Base-by-base conservation (phyloP, 129 eudicot genomes). In the Lactuca sativa region DNA sequence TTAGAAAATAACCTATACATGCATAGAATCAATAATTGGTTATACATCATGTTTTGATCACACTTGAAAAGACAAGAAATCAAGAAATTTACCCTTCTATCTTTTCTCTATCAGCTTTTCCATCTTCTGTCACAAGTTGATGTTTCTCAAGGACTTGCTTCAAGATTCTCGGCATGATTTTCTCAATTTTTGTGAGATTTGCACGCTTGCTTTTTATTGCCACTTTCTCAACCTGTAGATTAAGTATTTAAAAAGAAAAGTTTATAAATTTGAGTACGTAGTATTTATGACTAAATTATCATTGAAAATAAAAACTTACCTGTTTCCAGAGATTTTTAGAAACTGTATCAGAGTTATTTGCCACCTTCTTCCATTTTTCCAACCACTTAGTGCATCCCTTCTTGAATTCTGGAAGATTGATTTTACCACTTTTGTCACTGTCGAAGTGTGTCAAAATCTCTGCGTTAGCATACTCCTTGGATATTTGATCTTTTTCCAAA, bases 101-200 rank as follows among this genome's bases (percentile, higher is more conserved):
- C 49, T 59, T 48, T 47, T 47, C 51, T 32, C 13, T 33, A 18
- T 71, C 16, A 3, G 68, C 36, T 33, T 9, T 2, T 9, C 68
- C 67, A 18, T 71, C 44, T 38, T 30, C 18, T 60, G 7, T 71
- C 67, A 71, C 59, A n/a, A 71, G 67, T 33, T 47, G 4, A 47
- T 59, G 51, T 34, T 71, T 17, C 44, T 49, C 60, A 71, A 71
- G 60, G 12, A 59, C 44, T 47, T 71, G 76, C 33, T 71, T 47
- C 59, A 71, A 15, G 52, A 71, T 60, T 59, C 67, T 59, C 47
- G 76, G 76, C 67, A 71, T 71, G 51, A 71, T 60, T 33, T 59
- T 43, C 12, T 71, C 60, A 7, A 71, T 71, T 6, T 4, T 43
- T 34, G 68, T 15, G 13, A 71, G 66, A 15, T 71, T 34, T 0